Evolutionary conservation across 2,329 filamentous ascomycete species (phyloP).

Genomic region (Diaporthe vexans): DNA sequence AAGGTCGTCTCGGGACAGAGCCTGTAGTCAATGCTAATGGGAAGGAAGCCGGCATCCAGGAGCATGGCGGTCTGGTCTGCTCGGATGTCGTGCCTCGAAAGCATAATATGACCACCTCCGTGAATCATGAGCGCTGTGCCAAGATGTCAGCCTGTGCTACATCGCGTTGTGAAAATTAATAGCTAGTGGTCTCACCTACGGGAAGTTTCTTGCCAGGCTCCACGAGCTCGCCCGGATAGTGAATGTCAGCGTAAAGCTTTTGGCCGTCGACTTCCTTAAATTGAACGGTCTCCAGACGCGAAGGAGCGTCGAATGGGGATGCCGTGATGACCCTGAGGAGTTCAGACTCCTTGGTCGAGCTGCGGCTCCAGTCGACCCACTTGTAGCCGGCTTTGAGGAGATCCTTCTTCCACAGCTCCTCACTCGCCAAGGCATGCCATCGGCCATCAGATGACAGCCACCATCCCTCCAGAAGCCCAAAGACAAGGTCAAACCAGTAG

Average conservation of each 20-base stretch:
- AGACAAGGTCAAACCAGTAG: constrained; percentile 50
- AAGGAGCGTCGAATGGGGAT: constrained; percentile 14
- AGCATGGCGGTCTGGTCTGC: constrained; percentile 55
- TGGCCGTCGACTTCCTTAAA: constrained; percentile 45
- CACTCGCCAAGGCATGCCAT: constrained; percentile 44
- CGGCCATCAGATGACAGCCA: constrained; percentile 51
- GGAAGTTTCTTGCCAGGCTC: constrained; percentile 22
- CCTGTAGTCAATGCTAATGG: constrained; percentile 64
- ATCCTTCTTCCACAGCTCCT: constrained; percentile 45
- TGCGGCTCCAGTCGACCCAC: constrained; percentile 47
- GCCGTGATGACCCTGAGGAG: constrained; percentile 48
- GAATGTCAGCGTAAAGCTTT: constrained; percentile 51
- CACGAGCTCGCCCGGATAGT: constrained; percentile 46
- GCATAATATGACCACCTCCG: constrained; percentile 58
- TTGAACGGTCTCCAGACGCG: constrained; percentile 41
- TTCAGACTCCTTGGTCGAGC: constrained; percentile 45
- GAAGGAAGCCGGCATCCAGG: constrained; percentile 57
- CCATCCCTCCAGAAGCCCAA: constrained; percentile 54
- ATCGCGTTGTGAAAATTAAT: background rate
- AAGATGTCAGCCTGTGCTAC: background rate
- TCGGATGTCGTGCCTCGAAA: constrained; percentile 55
- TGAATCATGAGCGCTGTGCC: constrained; percentile 59
- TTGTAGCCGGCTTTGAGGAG: constrained; percentile 45
- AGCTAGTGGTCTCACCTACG: constrained; percentile 33
- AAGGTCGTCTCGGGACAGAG: constrained; percentile 64